Base-by-base conservation (phyloP, 768 basidiomycete species). In the Boletus rubropictus region DNA sequence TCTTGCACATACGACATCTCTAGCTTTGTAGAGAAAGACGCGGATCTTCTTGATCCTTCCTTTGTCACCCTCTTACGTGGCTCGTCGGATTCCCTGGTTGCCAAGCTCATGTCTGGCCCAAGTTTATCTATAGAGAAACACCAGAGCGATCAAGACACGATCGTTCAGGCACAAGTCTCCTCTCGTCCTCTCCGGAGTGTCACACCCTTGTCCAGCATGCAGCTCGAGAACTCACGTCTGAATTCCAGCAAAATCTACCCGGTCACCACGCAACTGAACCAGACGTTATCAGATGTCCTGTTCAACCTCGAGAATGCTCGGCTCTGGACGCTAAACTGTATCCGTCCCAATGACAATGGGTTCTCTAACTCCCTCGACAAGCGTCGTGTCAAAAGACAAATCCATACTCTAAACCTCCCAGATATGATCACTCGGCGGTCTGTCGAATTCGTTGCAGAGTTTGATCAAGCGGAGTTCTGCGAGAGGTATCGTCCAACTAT, bases 151-250 rank as follows among this genome's bases (percentile, higher is more conserved):
- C 68, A 74, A 36, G 64, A 63, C 49, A 80, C 74, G 51, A 74
- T 81, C 48, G 81, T 82, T 25, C 80, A 82, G 56, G 79, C 81
- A 21, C 81, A 83, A 54, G 79, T 83, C 7, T 78, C 79, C 5
- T 74, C 75, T 14, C 73, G 73, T 7, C 79, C 81, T 17, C 68
- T 83, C 9, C 76, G 82, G 22, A 64, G 64, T 12, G 70, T 73
- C 4, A 75, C 76, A 0, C 57, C 66, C n/a, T 56, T 75, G 32
- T 36, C 62, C 20, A 42, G 45, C 56, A 20, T 44, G 41, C 42
- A 46, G 17, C 61, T 70, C 29, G 72, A 73, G 39, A 68, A 65
- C 43, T 49, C 72, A 0, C 73, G 65, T 24, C 64, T 80, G 20
- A 80, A 80, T 53, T 67, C 75, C 2, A 59, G 64, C 39, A 77